Base-by-base conservation (phyloP, 2,329 filamentous ascomycete species). In the Phoma sp. region DNA sequence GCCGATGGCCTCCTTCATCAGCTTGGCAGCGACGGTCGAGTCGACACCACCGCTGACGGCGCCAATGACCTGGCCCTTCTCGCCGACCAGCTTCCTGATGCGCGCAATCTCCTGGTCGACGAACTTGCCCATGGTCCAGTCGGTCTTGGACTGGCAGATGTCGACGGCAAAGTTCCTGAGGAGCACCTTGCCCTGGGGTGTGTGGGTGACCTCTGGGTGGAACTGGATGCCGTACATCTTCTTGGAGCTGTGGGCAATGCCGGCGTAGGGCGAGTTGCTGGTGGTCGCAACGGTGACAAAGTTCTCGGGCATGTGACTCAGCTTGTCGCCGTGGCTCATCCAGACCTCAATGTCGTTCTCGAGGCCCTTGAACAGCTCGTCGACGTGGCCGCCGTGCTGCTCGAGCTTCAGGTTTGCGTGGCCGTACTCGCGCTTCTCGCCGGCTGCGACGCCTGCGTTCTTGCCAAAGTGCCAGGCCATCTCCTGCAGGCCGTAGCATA, bases 261-360 rank as follows among this genome's bases (percentile, higher is more conserved):
- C 91, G 10, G 93, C 93, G 65, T 84, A 96, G 20, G 87, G 85
- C 0, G 90, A 87, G 77, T 95, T 96, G 43, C 80, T 72, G 2
- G 92, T 93, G 4, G 82, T 88, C 43, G 90, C 92, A 65, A 96
- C 85, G 14, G 83, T 86, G 55, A 84, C 77, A 72, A 96, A 96
- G 33, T 82, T 84, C 29, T 87, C 79, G 7, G 93, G 93, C 32
- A 96, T 80, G 49, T 83, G 79, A 32, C 83, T 83, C 10, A 98
- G 84, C 81, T 96, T 96, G 77, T 97, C 92, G 53, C 87, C 88
- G 74, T 98, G 93, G 62, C 85, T 90, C 93, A 97, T 97, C 83
- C 85, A 93, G 12, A 91, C 85, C 57, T 89, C 83, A 66, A 91
- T 81, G 45, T 85, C 79, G 56, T 90, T 87, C 54, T 87, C 88